Evolutionary conservation across 257 asterid species (phyloP).

Genomic region (Solanum rostratum): DNA sequence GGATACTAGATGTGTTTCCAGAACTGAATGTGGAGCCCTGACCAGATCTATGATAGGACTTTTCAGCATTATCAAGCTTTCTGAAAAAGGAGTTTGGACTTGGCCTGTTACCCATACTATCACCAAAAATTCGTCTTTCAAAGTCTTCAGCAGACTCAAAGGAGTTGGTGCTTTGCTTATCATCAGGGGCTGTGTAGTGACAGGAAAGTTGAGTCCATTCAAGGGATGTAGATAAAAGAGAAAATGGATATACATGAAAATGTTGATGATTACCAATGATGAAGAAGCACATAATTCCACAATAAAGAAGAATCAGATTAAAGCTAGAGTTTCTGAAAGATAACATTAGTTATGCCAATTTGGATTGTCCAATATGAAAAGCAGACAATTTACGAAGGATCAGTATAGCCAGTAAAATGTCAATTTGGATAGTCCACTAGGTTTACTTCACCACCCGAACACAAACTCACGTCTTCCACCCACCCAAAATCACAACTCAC

Average conservation of each 20-base stretch:
- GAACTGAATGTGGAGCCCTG: slow-evolving; percentile 9
- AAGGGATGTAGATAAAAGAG: neutral
- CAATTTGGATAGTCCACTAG: too few relatives aligned
- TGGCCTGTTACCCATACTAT: slow-evolving; percentile 1
- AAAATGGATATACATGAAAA: neutral
- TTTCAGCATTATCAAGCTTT: slow-evolving; percentile 44
- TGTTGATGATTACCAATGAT: neutral
- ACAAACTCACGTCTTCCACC: too few relatives aligned
- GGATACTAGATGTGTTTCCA: slow-evolving; percentile 13
- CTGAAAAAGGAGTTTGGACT: slow-evolving; percentile 26
- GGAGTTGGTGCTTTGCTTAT: slow-evolving; percentile 10
- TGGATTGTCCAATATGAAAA: neutral
- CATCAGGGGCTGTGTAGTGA: slow-evolving; percentile 19
- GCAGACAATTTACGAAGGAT: neutral
- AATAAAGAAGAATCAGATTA: neutral
- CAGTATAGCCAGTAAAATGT: neutral
- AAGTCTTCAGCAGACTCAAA: slow-evolving; percentile 35
- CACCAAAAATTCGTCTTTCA: slow-evolving; percentile 30
- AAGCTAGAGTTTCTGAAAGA: neutral
- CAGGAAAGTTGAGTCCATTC: neutral
- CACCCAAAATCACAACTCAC: too few relatives aligned
- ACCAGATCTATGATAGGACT: slow-evolving; percentile 25
- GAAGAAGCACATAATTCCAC: neutral
- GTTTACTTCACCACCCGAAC: too few relatives aligned
- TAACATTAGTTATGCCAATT: neutral